Percentiles rank a stretch among this genome's conserved stretches.
Conservation (phyloP, 225 moss, liverwort and hornwort genomes). For the Anthoceros angustus region DNA sequence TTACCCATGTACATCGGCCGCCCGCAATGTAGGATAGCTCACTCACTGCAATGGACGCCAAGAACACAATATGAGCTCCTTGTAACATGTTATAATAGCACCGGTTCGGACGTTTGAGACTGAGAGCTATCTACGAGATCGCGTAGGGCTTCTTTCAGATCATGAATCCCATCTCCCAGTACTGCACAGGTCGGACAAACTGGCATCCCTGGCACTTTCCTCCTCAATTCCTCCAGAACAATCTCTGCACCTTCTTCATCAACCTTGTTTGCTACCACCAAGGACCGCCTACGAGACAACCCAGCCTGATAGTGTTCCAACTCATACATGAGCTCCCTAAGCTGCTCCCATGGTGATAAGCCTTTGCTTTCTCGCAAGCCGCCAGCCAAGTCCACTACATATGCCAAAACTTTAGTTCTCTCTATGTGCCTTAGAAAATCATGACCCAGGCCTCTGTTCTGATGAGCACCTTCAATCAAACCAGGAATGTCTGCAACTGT, state of each 20-base stretch:
- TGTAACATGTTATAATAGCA: too few relatives aligned
- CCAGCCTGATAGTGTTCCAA: conserved; percentile 63
- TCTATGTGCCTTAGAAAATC: conserved; percentile 88
- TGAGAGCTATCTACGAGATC: conserved; percentile 34
- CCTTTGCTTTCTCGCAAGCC: conserved; percentile 58
- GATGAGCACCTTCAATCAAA: conserved; percentile 65
- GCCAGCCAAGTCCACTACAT: conserved; percentile 77
- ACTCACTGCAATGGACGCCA: too few relatives aligned
- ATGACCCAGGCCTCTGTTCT: conserved; percentile 79
- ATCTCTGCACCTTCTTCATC: conserved; percentile 58
- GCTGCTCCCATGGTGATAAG: conserved; percentile 75
- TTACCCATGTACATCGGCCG: too few relatives aligned
- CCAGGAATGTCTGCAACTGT: conserved; percentile 96
- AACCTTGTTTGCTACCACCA: conserved; percentile 79
- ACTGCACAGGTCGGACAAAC: conserved; percentile 87
- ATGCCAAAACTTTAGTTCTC: conserved; percentile 73
- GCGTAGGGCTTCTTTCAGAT: conserved; percentile 47
- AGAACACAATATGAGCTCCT: too few relatives aligned
- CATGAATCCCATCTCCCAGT: conserved; percentile 64
- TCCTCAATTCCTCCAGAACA: conserved; percentile 48
- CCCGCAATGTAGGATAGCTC: too few relatives aligned
- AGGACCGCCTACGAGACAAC: conserved; percentile 51
- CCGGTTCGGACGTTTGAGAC: not conserved
- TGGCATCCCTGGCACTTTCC: conserved; percentile 37
- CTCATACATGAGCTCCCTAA: conserved; percentile 62